Evolutionary conservation across 1,284 basidiomycete genomes (phyloP), one percentile per base, ranked within the genome.

Genomic region (Entoloma clypeatum): DNA sequence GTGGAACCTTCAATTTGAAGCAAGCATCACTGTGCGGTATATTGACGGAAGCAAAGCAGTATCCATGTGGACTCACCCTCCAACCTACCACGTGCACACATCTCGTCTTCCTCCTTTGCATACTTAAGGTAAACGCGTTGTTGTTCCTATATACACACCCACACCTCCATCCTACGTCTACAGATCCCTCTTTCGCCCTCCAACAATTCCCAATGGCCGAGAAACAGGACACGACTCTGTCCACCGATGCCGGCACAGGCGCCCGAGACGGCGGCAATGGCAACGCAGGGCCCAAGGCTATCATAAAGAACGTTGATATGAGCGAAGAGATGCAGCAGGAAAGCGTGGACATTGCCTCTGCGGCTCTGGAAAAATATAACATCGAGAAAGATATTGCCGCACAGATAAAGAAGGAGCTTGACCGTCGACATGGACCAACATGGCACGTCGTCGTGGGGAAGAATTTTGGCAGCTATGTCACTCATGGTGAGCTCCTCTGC

Each of bases 381-480:
- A 87, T 96, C 68, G 94, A 97, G 74, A 97, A 96, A 70, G 92
- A 99, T 65, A 93, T 98, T 61, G 95, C 94, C 9, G 92, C 94
- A 27, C 84, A 92, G 65, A 89, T 97, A 76, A 99, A 99, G 78
- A 92, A 94, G 66, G 91, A 95, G 68, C 92, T 96, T 64, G 94
- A 99, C 75, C 75, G 81, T 66, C 75, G 85, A 63, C 86, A 91
- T 56, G 90, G 89, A 18, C 79, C 92, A 37, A 97, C 95, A 51
- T 98, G 95, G 95, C 94, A 98, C 64, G 90, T 91, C 60, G 92
- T 99, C 50, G 94, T 97, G 23, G 94, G 94, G 45, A 96, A 95
- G 75, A 93, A 94, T 72, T 94, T 93, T 79, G 93, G 93, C 34
- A 92, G 89, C 68, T 97, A 94, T 61, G 94, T 97, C 34, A 97